Conservation (phyloP, 1,284 basidiomycete genomes). For the Serendipita sp. region DNA sequence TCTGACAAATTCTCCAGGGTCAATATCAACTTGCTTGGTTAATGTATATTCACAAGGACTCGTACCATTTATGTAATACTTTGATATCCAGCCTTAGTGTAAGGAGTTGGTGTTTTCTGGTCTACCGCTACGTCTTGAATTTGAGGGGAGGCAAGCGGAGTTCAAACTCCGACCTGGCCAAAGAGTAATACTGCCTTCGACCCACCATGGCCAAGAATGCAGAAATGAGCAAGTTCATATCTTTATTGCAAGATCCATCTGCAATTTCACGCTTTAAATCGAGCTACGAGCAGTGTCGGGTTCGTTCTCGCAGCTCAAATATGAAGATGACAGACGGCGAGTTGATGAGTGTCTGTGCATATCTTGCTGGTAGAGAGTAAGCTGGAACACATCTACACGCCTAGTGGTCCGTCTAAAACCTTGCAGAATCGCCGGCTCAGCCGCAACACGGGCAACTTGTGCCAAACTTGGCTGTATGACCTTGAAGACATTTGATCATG, state of each 20-base stretch:
- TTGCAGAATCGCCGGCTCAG: background rate
- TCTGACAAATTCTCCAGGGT: background rate
- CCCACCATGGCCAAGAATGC: background rate
- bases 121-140: no score
- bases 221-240: background rate
- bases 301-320: background rate
- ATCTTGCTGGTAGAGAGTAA: slow-evolving; percentile 5
- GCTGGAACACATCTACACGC: background rate
- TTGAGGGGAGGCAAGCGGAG: background rate
- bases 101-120: background rate
- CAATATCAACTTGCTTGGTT: background rate
- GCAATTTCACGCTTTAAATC: background rate
- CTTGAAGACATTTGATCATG: background rate
- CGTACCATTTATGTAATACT: background rate
- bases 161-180: background rate
- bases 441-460: background rate
- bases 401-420: background rate
- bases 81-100: background rate
- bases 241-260: background rate
- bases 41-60: background rate
- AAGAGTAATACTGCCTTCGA: background rate
- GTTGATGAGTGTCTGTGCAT: slow-evolving; percentile 2
- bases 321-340: background rate
- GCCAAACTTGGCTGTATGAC: background rate
- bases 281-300: background rate